These are phyloP conservation scores for Ceratocystis huliohia DNA, from an alignment of 2,329 filamentous ascomycete genomes.

Conservation along the genomic window DNA sequence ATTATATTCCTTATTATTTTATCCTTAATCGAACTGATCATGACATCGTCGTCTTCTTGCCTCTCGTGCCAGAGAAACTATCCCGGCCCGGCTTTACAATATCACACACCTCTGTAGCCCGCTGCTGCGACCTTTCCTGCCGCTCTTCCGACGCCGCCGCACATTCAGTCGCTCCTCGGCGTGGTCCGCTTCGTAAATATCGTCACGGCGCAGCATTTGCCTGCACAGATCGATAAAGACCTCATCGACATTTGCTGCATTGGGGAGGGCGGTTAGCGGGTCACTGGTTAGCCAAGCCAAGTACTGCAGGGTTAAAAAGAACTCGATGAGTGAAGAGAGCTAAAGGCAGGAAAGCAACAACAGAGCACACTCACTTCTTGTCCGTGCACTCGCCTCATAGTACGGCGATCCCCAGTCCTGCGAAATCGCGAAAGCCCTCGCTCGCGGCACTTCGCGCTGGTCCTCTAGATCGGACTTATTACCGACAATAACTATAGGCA, in stretches of 20 bases:
- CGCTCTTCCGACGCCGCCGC: constrained; percentile 26
- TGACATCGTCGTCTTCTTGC: background rate
- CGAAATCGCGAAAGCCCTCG: constrained; percentile 71
- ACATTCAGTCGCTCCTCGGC: constrained; percentile 29
- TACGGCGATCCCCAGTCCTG: constrained; percentile 82
- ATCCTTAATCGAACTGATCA: background rate
- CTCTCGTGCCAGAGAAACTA: background rate
- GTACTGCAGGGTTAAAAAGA: background rate
- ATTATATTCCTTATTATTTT: background rate
- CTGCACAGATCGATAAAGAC: constrained; percentile 75
- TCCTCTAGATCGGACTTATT: constrained; percentile 89
- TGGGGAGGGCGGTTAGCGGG: background rate
- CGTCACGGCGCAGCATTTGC: constrained; percentile 67
- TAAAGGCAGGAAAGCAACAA: background rate
- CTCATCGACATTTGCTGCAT: constrained; percentile 68
- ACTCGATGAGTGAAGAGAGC: background rate
- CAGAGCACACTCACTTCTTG: constrained; percentile 43
- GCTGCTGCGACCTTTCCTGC: constrained; percentile 25
- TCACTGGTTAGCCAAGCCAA: background rate
- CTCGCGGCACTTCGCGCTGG: constrained; percentile 63
- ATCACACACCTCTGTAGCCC: constrained; percentile 25
- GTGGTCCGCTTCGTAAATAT: constrained; percentile 30
- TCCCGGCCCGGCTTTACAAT: constrained; percentile 15
- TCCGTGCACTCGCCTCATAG: constrained; percentile 77
- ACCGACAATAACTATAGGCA: constrained; percentile 80